Percentiles rank a stretch among this genome's conserved stretches.
Conservation (phyloP, 108 stramenopile genomes). For the Skeletonema costatum region DNA sequence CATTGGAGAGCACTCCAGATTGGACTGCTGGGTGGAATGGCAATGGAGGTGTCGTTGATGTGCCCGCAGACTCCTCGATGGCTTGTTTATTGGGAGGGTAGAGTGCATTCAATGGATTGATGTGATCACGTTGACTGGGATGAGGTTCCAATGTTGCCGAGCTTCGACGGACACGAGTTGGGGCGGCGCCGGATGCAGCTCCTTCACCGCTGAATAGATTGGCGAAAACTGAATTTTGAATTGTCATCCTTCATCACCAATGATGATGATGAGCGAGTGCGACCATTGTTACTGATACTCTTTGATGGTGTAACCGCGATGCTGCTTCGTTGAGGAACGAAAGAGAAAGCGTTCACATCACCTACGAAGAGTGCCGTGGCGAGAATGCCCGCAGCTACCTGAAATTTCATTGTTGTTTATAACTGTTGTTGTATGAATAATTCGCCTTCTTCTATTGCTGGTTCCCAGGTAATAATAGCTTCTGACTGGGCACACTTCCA, state of each 20-base stretch:
- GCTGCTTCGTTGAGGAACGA: conserved; percentile 14
- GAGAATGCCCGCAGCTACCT: conserved; percentile 15
- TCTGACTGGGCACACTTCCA: not conserved
- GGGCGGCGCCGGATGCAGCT: not conserved
- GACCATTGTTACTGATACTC: not conserved
- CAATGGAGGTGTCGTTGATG: conserved; percentile 42
- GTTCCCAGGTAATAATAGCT: not conserved
- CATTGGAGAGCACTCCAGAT: conserved; percentile 85
- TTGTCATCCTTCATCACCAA: conserved; percentile 10
- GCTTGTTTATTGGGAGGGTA: conserved; percentile 45
- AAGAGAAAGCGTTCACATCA: conserved; percentile 19
- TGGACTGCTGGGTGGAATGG: conserved; percentile 81
- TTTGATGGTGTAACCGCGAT: not conserved
- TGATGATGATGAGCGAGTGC: not conserved
- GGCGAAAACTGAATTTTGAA: conserved; percentile 48
- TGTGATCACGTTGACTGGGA: conserved; percentile 78
- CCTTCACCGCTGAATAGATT: conserved; percentile 36
- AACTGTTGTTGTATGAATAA: not conserved
- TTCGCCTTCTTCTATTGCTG: no score
- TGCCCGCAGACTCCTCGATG: conserved; percentile 10
- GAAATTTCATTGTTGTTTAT: conserved; percentile 14
- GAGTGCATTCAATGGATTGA: conserved; percentile 83
- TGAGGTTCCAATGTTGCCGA: conserved; percentile 61
- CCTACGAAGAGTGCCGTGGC: conserved; percentile 6
- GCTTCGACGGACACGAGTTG: not conserved